Evolutionary conservation across 1,284 basidiomycete species (phyloP), one percentile per base, ranked within the genome.

Genomic region (Ceraceosorus guamensis): DNA sequence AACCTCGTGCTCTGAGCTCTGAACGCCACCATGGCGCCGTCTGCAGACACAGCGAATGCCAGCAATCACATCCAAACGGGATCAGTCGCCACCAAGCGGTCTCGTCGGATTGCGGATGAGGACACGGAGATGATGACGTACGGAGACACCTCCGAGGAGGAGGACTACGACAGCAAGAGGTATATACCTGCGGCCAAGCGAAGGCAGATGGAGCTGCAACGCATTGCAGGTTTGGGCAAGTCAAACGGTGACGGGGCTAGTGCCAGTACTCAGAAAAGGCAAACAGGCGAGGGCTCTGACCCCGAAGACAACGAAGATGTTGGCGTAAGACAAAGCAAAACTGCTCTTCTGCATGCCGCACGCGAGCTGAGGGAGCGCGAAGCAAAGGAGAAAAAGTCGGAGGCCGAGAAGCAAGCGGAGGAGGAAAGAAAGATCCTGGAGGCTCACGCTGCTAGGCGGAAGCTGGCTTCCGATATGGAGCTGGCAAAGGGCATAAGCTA

Each of bases 401-500:
- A 90, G 57, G 83, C 82, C 6, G 86, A 98, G 76, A 87, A 87
- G 72, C 85, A 83, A 8, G 86, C 87, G 47, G 95, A 97, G 76
- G 85, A 83, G 53, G 93, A 98, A 75, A 88, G 87, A 6, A 87
- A 88, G 68, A 88, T 98, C 55, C 79, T 98, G 5, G 87, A 88
- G 51, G 91, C 92, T 10, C 91, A 97, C 69, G 88, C 89, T 43
- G 88, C 88, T 59, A 82, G 88, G 13, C 83, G 88, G 74, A 95
- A 93, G 76, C 83, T 99, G 3, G 89, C 88, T 0, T 89, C 89
- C 11, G 91, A 91, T 62, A 79, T 89, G 70, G 95, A 99, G 76
- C 78, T 98, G 33, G 93, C 95, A 1, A 85, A 89, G 71, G 95
- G 92, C 10, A 91, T 95, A 54, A 82, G 83, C 45, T 98, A 93